phyloP scores from a whole-genome alignment of 495 filamentous ascomycete genomes.

The Pyrenula massariospora region DNA sequence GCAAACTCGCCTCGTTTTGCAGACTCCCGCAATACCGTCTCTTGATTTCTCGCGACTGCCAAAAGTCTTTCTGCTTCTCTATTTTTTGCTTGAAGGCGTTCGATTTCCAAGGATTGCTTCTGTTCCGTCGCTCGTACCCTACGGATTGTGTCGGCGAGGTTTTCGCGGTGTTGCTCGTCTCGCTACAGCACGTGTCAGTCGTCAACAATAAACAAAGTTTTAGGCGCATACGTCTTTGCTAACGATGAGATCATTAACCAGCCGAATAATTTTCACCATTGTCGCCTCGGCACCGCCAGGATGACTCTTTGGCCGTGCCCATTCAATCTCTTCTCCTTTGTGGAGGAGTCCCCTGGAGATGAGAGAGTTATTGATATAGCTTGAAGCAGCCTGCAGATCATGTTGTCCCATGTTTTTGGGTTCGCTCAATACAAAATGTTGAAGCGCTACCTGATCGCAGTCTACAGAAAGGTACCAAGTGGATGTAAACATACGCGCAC shows the following conservation, averaged over 20 bases:
- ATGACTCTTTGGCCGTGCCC: constrained; percentile 58
- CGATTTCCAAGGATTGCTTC: constrained; percentile 52
- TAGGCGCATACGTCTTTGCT: constrained; percentile 74
- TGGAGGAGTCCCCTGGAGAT: constrained; percentile 79
- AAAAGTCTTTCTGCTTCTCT: constrained; percentile 64
- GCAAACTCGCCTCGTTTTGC: constrained; percentile 59
- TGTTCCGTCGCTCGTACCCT: constrained; percentile 59
- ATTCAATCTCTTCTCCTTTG: constrained; percentile 76
- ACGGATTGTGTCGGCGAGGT: constrained; percentile 66
- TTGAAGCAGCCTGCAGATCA: constrained; percentile 76
- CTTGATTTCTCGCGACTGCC: constrained; percentile 60
- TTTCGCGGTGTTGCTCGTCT: constrained; percentile 76
- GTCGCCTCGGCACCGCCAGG: constrained; percentile 53
- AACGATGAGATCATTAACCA: constrained; percentile 83
- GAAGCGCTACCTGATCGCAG: too few relatives aligned
- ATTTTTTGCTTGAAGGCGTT: constrained; percentile 54
- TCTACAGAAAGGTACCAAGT: too few relatives aligned
- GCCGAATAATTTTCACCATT: constrained; percentile 77
- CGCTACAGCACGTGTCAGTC: constrained; percentile 46
- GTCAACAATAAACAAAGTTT: background rate
- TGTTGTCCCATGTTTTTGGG: constrained; percentile 63
- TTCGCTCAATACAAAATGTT: too few relatives aligned
- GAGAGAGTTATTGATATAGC: constrained; percentile 93
- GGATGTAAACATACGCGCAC: too few relatives aligned
- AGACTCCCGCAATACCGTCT: constrained; percentile 55